Percentiles rank a stretch among this genome's conserved stretches.
These are phyloP conservation scores for Saturnispora saitoi DNA, from an alignment of 805 yeast genomes.

Conservation along the genomic window DNA sequence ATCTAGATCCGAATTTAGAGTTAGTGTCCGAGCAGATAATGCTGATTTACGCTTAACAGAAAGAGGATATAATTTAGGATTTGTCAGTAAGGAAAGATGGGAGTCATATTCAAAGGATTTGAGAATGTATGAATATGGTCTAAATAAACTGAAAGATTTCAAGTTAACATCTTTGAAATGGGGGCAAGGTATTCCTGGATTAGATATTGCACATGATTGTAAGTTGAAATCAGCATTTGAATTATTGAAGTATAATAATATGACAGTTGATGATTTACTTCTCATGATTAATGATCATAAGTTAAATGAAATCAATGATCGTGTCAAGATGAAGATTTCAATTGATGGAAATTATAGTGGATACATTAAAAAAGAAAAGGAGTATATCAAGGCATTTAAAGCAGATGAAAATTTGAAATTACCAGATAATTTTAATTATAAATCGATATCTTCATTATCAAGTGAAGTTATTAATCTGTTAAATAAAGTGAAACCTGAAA, in stretches of 20 bases:
- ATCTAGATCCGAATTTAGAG: conserved; percentile 87
- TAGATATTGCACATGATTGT: conserved; percentile 46
- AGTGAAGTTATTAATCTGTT: conserved; percentile 63
- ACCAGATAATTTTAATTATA: conserved; percentile 63
- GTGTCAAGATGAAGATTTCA: conserved; percentile 53
- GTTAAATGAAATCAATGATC: conserved; percentile 27
- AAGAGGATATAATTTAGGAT: conserved; percentile 57
- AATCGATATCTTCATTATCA: conserved; percentile 53
- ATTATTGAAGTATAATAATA: conserved; percentile 48
- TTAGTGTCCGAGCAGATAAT: conserved; percentile 86
- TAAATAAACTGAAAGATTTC: conserved; percentile 36
- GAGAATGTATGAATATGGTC: conserved; percentile 34
- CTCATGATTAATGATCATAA: conserved; percentile 29
- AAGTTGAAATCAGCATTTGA: conserved; percentile 60
- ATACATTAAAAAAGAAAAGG: conserved; percentile 62
- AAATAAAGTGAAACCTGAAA: conserved; percentile 71
- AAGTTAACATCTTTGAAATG: conserved; percentile 52
- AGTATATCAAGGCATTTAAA: conserved; percentile 64
- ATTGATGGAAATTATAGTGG: conserved; percentile 82
- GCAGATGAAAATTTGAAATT: conserved; percentile 71
- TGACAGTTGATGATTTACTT: conserved; percentile 25
- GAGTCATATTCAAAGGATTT: conserved; percentile 36
- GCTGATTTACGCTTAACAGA: conserved; percentile 82
- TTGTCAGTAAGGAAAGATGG: conserved; percentile 56
- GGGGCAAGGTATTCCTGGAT: conserved; percentile 41